Percentiles rank a stretch among this genome's conserved stretches.
Conservation (phyloP, 768 basidiomycete genomes). For the Boletales sp. region DNA sequence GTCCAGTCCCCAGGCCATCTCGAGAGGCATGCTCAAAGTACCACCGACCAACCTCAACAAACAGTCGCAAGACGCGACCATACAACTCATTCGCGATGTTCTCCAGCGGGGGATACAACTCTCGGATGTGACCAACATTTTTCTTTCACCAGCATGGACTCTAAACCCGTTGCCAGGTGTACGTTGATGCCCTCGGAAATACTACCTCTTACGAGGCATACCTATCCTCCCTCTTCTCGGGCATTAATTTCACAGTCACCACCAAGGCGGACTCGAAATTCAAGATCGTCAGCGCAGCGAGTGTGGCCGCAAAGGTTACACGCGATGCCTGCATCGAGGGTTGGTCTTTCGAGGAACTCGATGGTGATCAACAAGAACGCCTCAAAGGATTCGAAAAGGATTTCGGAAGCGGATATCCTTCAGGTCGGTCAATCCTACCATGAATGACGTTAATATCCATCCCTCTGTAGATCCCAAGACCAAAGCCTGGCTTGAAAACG, state of each 20-base stretch:
- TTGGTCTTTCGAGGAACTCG: conserved; percentile 76
- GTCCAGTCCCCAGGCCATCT: conserved; percentile 84
- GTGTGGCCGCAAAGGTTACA: conserved; percentile 97
- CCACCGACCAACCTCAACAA: conserved; percentile 85
- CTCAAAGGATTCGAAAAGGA: conserved; percentile 29
- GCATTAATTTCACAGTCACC: conserved; percentile 82
- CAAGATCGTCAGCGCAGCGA: conserved; percentile 96
- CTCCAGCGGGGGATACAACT: conserved; percentile 77
- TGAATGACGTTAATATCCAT: not conserved
- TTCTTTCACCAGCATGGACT: not conserved
- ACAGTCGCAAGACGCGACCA: conserved; percentile 86
- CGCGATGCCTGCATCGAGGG: conserved; percentile 85
- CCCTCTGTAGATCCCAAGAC: conserved; percentile 80
- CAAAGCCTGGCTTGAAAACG: conserved; percentile 73
- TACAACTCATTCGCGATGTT: conserved; percentile 82
- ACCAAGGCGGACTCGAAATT: conserved; percentile 94
- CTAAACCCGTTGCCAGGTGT: conserved; percentile 51
- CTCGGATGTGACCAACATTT: conserved; percentile 54
- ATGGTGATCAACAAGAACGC: conserved; percentile 8
- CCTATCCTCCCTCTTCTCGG: conserved; percentile 77
- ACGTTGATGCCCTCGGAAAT: conserved; percentile 92
- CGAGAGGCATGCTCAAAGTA: conserved; percentile 81
- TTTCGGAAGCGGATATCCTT: conserved; percentile 89
- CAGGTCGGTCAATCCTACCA: conserved; percentile 45
- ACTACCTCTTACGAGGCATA: conserved; percentile 83